Evolutionary conservation across 2,329 filamentous ascomycete genomes (phyloP), one percentile per base, ranked within the genome.

Genomic region (Chrysosporium keratinophilum): DNA sequence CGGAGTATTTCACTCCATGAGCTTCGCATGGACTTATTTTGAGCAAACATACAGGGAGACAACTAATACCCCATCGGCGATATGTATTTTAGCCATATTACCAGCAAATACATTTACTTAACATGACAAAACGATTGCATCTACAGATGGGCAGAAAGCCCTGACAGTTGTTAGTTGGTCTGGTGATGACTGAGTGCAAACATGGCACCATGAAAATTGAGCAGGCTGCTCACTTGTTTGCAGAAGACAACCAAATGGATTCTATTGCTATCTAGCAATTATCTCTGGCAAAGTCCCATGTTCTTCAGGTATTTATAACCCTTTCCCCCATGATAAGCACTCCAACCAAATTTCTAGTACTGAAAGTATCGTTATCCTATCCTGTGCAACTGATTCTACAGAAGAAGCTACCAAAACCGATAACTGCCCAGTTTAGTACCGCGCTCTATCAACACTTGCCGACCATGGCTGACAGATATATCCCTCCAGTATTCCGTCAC

Each of bases 401-500:
- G 23, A 28, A 7, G 23, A 28, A 28, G 23, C 23, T 7, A 28
- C 23, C 23, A 7, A 28, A 28, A 28, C 23, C n/a, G n/a, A 28
- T 7, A 28, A 28, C 23, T 28, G 7, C 3, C 23, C 7, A 28
- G 3, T 28, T 7, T 14, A 19, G 6, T 23, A 43, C 17, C 33
- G 17, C 33, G 17, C n/a, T 43, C 39, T 23, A 31, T n/a, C 37
- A 12, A 9, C 1, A 43, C 12, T 33, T 2, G 11, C 12, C 23
- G 9, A 44, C 12, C 20, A 50, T 43, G 39, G 7, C 39, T 3
- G 45, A 19, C 35, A 54, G 15, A 51, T 54, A 56, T 33, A 48
- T 56, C n/a, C 55, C 51, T 5, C 55, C 55, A 6, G 41, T 46
- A 1, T 46, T 56, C 37, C 55, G 51, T n/a, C 12, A 34, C 28